Conservation (phyloP, 2,329 filamentous ascomycete species). For the Epichloe glyceriae region DNA sequence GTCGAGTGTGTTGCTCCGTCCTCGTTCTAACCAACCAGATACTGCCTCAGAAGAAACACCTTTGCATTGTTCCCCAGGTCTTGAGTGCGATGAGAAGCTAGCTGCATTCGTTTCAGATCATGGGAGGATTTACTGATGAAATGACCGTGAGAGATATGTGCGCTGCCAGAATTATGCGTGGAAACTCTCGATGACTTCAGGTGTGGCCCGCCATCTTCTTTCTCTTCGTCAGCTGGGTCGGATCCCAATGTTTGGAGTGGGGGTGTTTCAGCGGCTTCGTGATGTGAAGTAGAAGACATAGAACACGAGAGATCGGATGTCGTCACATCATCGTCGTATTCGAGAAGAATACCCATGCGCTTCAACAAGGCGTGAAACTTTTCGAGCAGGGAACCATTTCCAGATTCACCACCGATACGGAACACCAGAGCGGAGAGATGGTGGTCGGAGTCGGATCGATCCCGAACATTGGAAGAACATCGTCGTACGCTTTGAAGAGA, state of each 20-base stretch:
- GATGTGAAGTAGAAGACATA: neutral
- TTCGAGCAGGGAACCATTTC: conserved; percentile 45
- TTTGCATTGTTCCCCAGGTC: neutral
- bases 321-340: conserved; percentile 34
- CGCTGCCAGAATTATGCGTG: neutral
- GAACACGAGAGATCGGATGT: neutral
- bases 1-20: neutral
- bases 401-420: conserved; percentile 56
- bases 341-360: conserved; percentile 59
- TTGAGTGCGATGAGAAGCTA: neutral
- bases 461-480: conserved; percentile 56
- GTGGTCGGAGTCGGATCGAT: conserved; percentile 59
- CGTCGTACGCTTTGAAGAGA: conserved; percentile 70
- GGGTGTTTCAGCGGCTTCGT: neutral
- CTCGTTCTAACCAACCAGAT: neutral
- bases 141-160: neutral
- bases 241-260: neutral
- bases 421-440: conserved; percentile 69
- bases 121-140: neutral
- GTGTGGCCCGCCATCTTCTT: neutral
- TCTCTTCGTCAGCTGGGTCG: neutral
- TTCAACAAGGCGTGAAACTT: conserved; percentile 58
- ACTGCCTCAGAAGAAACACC: neutral
- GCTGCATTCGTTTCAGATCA: neutral
- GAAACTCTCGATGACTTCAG: neutral